These are phyloP conservation scores for Diplodia sapinea DNA, from an alignment of 2,329 filamentous ascomycete genomes.

Conservation along the genomic window DNA sequence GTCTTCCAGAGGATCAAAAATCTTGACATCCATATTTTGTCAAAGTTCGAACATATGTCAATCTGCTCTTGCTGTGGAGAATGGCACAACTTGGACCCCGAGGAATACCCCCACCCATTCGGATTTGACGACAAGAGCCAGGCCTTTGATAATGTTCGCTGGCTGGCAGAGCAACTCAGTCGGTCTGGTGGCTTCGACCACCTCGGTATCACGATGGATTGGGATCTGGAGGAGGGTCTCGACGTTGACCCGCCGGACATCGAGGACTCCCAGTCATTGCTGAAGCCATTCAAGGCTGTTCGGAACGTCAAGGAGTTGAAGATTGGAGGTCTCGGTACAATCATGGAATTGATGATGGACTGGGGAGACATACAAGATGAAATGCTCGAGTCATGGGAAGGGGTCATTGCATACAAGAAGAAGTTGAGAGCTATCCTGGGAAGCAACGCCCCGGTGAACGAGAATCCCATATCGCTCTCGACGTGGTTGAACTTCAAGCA, in stretches of 20 bases:
- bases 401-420: neutral
- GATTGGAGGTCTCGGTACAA: neutral
- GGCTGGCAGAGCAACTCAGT: neutral
- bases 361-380: neutral
- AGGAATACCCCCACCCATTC: rapidly evolving
- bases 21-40: neutral
- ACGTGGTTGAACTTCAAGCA: neutral
- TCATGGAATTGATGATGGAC: neutral
- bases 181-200: neutral
- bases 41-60: neutral
- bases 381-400: neutral
- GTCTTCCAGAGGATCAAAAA: neutral
- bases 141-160: neutral
- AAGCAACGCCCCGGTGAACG: neutral
- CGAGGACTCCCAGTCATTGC: neutral
- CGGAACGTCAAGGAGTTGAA: neutral
- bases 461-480: neutral
- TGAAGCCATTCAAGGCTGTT: constrained; percentile 1
- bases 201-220: neutral
- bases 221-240: neutral
- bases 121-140: neutral
- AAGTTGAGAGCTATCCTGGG: neutral
- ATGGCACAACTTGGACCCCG: no score
- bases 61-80: neutral
- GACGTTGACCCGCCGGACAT: neutral